These are phyloP conservation scores for Aureobasidium sp. DNA, from an alignment of 2,329 filamentous ascomycete species.

Conservation along the genomic window DNA sequence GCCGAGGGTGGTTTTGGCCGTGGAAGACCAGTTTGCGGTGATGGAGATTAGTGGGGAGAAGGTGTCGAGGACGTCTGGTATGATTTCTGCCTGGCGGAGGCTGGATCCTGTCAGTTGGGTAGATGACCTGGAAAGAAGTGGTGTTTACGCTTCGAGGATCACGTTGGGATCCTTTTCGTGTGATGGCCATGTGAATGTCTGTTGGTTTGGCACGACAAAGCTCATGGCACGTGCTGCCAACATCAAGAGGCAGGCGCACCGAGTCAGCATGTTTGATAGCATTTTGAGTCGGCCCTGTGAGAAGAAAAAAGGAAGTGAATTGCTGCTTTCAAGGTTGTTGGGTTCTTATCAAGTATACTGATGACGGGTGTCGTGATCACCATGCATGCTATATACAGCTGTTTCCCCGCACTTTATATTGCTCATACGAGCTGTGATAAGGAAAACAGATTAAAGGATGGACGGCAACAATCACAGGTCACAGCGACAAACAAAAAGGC, in stretches of 20 bases:
- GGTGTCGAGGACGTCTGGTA: slow-evolving; percentile 47
- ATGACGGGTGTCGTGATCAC: not conserved
- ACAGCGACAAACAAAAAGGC: too few relatives aligned
- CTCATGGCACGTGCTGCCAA: not conserved
- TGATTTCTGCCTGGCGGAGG: slow-evolving; percentile 21
- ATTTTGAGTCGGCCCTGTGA: not conserved
- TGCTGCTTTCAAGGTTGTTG: not conserved
- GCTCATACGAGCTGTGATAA: not conserved
- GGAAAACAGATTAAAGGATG: too few relatives aligned
- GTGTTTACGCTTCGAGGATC: not conserved
- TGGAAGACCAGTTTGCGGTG: slow-evolving; percentile 40
- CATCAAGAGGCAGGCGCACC: not conserved
- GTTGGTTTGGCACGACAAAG: not conserved
- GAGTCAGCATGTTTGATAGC: not conserved
- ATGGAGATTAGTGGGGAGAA: slow-evolving; percentile 51
- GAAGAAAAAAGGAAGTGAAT: too few relatives aligned
- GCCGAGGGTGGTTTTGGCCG: slow-evolving; percentile 44
- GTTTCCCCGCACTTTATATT: not conserved
- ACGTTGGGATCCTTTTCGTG: not conserved
- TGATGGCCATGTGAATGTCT: not conserved
- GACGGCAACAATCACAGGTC: too few relatives aligned
- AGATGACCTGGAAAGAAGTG: not conserved
- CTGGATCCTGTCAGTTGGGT: not conserved
- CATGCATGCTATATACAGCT: slow-evolving; percentile 10
- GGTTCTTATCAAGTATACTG: not conserved